These are phyloP conservation scores for Ceratocystis cacaofunesta DNA, from an alignment of 2,329 filamentous ascomycete species.

Conservation along the genomic window DNA sequence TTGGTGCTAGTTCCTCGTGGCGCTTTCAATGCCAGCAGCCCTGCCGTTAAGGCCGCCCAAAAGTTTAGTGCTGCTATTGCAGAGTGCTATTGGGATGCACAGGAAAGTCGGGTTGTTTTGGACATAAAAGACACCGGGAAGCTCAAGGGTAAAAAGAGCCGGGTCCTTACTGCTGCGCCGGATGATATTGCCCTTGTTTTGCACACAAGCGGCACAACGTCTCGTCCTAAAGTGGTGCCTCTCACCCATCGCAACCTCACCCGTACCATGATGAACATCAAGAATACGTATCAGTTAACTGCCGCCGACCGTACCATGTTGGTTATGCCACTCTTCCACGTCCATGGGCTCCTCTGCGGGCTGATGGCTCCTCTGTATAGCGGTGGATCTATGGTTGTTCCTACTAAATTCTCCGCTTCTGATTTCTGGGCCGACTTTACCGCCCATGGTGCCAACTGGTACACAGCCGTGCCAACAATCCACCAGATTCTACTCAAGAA, in stretches of 20 bases:
- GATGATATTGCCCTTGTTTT: slow-evolving; percentile 70
- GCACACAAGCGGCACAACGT: slow-evolving; percentile 75
- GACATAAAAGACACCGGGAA: slow-evolving; percentile 66
- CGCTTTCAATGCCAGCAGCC: slow-evolving; percentile 48
- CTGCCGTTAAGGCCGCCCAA: slow-evolving; percentile 60
- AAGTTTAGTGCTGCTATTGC: slow-evolving; percentile 75
- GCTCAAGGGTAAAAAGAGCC: slow-evolving; percentile 34
- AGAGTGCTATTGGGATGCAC: slow-evolving; percentile 66
- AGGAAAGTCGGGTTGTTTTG: slow-evolving; percentile 49
- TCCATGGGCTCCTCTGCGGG: slow-evolving; percentile 72
- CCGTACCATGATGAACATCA: slow-evolving; percentile 70
- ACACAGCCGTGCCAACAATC: slow-evolving; percentile 84
- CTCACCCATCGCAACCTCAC: slow-evolving; percentile 70
- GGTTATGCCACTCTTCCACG: slow-evolving; percentile 84
- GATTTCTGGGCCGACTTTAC: slow-evolving; percentile 73
- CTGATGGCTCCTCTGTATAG: slow-evolving; percentile 64
- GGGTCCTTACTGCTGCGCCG: slow-evolving; percentile 39
- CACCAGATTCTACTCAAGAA: slow-evolving; percentile 75
- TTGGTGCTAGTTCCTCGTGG: slow-evolving; percentile 63
- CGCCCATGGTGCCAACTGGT: slow-evolving; percentile 69
- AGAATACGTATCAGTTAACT: slow-evolving; percentile 59
- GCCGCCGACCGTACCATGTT: slow-evolving; percentile 63
- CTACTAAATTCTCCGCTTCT: slow-evolving; percentile 62
- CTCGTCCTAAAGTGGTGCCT: slow-evolving; percentile 71
- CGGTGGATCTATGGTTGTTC: slow-evolving; percentile 66